Evolutionary conservation across 441 rosid species (phyloP), one percentile per base, ranked within the genome.

Genomic region (Mallotus japonicus): DNA sequence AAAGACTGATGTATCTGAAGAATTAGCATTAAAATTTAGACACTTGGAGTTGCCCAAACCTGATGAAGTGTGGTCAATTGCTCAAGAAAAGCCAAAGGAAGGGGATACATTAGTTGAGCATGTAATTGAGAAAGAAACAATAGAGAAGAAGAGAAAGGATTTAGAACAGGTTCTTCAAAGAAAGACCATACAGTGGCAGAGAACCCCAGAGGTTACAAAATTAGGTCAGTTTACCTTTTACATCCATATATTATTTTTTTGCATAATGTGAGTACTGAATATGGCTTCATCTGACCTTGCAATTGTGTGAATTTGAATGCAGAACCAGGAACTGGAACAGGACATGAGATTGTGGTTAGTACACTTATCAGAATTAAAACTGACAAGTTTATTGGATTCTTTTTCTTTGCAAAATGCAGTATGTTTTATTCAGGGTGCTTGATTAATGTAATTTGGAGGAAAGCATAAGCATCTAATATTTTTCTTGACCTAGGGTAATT

Each of bases 281-380:
- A 15, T 17, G 11, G 34, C 49, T 71, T 32, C 53, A 50, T 65
- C 76, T 77, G 57, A 77, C 60, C 22, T 51, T 8, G 37, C 19
- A 47, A 46, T 44, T 14, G n/a, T 66, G 19, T 66, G 73, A 28
- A 50, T 69, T 69, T 76, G 12, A 67, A 72, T 83, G 78, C 88
- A 85, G 86, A 83, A 66, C 81, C 88, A 28, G 88, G 88, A 76
- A 85, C 88, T 42, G 86, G 88, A 72, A 83, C 86, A 37, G 86
- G 86, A 62, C 83, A 79, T 8, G 88, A 85, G 73, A 85, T 85
- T 79, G 88, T 85, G 83, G 88, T 83, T 49, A 85, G 88, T 84
- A 73, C 59, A 37, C 42, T 32, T 34, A 51, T 63, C 22, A 34
- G 28, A 60, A 6, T 62, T 55, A 22, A 28, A 68, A 44, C 17